Percentiles rank a stretch among this genome's conserved stretches.
These are phyloP conservation scores for Purshia tridentata DNA, from an alignment of 306 rosid genomes.

Conservation along the genomic window DNA sequence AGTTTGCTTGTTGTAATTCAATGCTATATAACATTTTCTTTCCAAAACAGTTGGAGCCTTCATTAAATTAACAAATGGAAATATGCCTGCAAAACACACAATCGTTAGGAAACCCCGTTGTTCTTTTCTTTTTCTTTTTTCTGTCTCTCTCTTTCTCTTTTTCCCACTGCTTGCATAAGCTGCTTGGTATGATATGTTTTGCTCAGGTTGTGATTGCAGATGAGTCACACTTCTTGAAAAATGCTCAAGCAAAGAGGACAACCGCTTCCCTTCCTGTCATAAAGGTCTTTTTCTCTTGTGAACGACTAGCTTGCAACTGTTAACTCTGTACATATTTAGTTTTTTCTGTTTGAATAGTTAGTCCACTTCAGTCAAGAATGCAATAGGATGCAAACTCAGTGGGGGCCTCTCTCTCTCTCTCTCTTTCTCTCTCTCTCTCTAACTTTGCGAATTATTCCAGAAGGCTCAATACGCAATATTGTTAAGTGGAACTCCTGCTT, in stretches of 20 bases:
- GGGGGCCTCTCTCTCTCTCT: constrained; percentile 15
- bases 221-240: constrained; percentile 92
- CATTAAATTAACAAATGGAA: neutral
- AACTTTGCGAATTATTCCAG: constrained; percentile 42
- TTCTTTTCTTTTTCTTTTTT: neutral
- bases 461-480: constrained; percentile 83
- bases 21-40: neutral
- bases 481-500: constrained; percentile 98
- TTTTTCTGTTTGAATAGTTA: neutral
- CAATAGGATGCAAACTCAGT: neutral
- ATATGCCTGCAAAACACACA: neutral
- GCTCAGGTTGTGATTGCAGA: constrained; percentile 96
- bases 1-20: neutral
- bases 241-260: constrained; percentile 98
- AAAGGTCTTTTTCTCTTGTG: constrained; percentile 54
- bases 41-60: neutral
- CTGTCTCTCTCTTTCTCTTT: no score
- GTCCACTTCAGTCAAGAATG: neutral
- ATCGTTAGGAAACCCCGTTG: neutral
- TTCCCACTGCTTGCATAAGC: neutral
- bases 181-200: constrained; percentile 34
- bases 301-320: constrained; percentile 23
- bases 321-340: neutral
- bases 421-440: constrained; percentile 14
- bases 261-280: constrained; percentile 78